A percentile compares a stretch with the other conserved stretches of the same genome.
Evolutionary conservation across 2,329 filamentous ascomycete species (phyloP).

Genomic region (Cordyceps farinosa): DNA sequence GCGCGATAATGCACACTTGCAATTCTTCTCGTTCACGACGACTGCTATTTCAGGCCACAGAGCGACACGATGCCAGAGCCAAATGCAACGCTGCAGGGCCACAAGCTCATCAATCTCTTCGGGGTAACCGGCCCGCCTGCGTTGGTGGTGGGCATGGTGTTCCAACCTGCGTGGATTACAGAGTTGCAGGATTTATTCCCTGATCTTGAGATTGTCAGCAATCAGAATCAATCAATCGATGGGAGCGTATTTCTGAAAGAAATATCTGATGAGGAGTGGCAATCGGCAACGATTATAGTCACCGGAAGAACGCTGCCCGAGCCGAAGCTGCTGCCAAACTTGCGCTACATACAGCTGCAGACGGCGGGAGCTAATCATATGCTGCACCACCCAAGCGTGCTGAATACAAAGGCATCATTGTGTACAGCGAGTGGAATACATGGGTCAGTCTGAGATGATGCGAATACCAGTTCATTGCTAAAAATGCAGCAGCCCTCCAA

Average conservation of each 20-base stretch:
- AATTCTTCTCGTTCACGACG: not conserved
- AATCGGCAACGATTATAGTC: not conserved
- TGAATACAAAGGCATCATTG: no score
- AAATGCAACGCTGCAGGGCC: not conserved
- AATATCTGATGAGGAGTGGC: not conserved
- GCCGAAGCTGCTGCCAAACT: not conserved
- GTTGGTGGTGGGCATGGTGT: not conserved
- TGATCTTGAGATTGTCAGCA: not conserved
- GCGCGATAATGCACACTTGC: not conserved
- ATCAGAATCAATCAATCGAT: not conserved
- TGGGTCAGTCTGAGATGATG: no score
- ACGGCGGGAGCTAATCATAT: no score
- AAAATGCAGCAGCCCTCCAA: no score
- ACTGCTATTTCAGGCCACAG: not conserved
- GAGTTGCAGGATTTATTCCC: not conserved
- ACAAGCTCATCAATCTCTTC: not conserved
- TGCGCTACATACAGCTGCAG: not conserved
- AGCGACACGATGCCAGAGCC: not conserved
- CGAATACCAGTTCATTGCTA: no score
- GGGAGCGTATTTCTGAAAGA: not conserved
- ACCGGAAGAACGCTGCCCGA: not conserved
- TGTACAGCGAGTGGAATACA: no score
- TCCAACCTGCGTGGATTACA: not conserved
- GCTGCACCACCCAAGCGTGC: no score
- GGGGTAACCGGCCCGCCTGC: not conserved